Percentiles rank a stretch among this genome's conserved stretches.
Evolutionary conservation across 176 grass and related monocot species (phyloP).

Genomic region (Dendrocalamus sinicus): DNA sequence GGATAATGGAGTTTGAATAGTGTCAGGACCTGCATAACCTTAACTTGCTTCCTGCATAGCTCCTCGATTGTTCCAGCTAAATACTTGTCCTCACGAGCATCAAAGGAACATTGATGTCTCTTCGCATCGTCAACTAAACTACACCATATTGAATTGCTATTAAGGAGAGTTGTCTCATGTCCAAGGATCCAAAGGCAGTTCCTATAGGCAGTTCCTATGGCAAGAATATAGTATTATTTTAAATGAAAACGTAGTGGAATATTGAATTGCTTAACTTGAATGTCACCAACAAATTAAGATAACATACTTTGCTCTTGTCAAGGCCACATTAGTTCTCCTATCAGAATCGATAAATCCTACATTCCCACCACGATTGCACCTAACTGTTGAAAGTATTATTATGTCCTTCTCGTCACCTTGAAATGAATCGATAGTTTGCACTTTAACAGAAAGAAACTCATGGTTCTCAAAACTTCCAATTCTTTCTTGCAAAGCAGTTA

Average conservation of each 20-base stretch:
- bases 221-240: neutral
- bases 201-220: neutral
- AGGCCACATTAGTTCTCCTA: constrained; percentile 55
- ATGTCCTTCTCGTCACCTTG: constrained; percentile 61
- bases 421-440: constrained; percentile 50
- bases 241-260: constrained; percentile 1
- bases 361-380: constrained; percentile 37
- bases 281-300: neutral
- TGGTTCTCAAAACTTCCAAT: constrained; percentile 1
- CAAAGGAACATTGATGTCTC: no score
- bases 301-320: constrained; percentile 55
- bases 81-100: no score
- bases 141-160: neutral
- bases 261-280: neutral
- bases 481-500: constrained; percentile 46
- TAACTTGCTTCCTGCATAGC: no score
- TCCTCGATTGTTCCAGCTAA: no score
- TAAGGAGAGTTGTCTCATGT: neutral
- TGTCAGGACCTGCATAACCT: no score
- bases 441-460: constrained; percentile 37
- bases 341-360: constrained; percentile 44
- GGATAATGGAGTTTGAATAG: no score
- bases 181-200: constrained; percentile 32
- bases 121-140: no score
- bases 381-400: constrained; percentile 57